Conservation (phyloP, 139 green algal genomes). For the Coelastrella sp. region DNA sequence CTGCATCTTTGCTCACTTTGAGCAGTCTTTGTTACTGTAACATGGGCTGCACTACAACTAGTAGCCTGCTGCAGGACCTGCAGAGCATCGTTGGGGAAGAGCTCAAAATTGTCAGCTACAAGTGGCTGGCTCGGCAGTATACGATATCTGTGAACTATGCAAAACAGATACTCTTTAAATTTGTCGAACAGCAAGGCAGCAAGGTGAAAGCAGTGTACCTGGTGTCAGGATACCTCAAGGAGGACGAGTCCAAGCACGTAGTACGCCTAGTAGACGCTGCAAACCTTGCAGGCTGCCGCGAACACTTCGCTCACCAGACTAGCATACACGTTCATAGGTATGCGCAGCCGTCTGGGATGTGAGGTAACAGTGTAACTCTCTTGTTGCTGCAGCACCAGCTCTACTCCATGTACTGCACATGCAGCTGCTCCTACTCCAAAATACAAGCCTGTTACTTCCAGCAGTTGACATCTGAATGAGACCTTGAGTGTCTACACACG, state of each 20-base stretch:
- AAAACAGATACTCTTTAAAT: slow-evolving; percentile 47
- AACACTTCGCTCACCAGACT: slow-evolving; percentile 1
- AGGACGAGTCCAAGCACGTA: neutral
- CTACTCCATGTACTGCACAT: neutral
- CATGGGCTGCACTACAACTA: neutral
- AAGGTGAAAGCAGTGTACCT: slow-evolving; percentile 40
- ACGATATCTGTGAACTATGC: slow-evolving; percentile 41
- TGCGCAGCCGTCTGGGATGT: neutral
- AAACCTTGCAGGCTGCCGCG: slow-evolving; percentile 17
- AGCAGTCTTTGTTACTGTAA: no score
- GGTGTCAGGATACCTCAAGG: slow-evolving; percentile 37
- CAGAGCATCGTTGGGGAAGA: slow-evolving; percentile 29
- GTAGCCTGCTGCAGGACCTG: slow-evolving; percentile 30
- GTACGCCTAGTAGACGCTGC: slow-evolving; percentile 30
- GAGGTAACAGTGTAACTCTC: neutral
- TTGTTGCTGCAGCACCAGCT: neutral
- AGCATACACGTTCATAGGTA: slow-evolving; percentile 46
- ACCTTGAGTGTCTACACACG: neutral
- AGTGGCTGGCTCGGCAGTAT: slow-evolving; percentile 47
- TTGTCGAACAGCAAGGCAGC: slow-evolving; percentile 36
- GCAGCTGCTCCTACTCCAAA: neutral
- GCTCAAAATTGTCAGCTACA: slow-evolving; percentile 43
- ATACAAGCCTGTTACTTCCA: neutral
- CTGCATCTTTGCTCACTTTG: no score
- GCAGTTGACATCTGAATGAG: neutral